Conservation (phyloP, 306 rosid genomes). For the Vigna radiata region DNA sequence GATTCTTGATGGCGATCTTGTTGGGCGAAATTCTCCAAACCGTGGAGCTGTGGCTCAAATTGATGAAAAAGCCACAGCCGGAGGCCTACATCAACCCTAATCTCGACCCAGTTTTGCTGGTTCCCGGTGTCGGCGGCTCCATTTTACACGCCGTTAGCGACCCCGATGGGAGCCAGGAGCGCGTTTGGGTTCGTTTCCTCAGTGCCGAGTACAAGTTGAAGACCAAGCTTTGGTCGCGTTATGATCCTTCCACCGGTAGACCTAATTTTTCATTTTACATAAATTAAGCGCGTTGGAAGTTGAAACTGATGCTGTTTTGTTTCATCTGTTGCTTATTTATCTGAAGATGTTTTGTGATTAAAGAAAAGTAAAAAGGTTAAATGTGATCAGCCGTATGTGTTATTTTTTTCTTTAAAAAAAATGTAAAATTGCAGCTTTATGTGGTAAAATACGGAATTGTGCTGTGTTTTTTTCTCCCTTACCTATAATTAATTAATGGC, state of each 20-base stretch:
- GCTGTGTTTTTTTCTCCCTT: not conserved
- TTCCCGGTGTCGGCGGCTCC: slow-evolving; percentile 95
- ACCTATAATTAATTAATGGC: slow-evolving; percentile 17
- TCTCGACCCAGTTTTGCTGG: slow-evolving; percentile 88
- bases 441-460: not conserved
- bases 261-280: not conserved
- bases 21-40: slow-evolving; percentile 72
- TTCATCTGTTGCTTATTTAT: not conserved
- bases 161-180: slow-evolving; percentile 63
- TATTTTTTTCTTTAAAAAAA: not conserved
- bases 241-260: slow-evolving; percentile 81
- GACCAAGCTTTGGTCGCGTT: slow-evolving; percentile 95
- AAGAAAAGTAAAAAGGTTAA: not conserved
- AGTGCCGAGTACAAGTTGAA: slow-evolving; percentile 72
- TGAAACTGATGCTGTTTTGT: slow-evolving; percentile 21
- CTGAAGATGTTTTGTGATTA: not conserved
- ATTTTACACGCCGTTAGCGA: slow-evolving; percentile 66
- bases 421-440: not conserved
- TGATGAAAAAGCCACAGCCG: slow-evolving; percentile 62
- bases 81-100: slow-evolving; percentile 68
- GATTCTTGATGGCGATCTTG: slow-evolving; percentile 62
- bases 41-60: slow-evolving; percentile 81
- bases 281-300: not conserved
- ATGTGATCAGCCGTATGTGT: not conserved
- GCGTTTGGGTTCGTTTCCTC: slow-evolving; percentile 91